phyloP scores from a whole-genome alignment of 2,329 filamentous ascomycete genomes.

The Colletotrichum chlorophyti region DNA sequence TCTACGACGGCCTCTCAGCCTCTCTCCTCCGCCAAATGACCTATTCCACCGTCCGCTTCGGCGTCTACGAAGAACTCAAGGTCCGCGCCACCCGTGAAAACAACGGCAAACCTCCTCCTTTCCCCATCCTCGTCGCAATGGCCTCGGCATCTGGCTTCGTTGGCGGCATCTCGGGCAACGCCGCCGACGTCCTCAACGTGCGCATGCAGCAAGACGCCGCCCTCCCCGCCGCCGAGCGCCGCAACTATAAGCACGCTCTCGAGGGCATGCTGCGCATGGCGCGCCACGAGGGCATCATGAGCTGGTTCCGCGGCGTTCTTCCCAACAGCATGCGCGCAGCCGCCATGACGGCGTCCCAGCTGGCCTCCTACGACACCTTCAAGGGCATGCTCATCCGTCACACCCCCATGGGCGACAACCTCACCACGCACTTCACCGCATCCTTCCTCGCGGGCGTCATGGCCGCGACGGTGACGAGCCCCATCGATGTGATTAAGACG shows the following conservation, averaged over 20 bases:
- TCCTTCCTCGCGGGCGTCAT: slow-evolving; percentile 82
- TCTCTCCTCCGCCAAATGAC: slow-evolving; percentile 93
- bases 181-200: slow-evolving; percentile 95
- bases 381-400: slow-evolving; percentile 73
- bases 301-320: slow-evolving; percentile 84
- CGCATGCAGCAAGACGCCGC: slow-evolving; percentile 96
- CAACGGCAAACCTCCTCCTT: slow-evolving; percentile 59
- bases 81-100: slow-evolving; percentile 59
- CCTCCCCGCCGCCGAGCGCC: slow-evolving; percentile 73
- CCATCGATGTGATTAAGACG: slow-evolving; percentile 90
- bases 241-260: slow-evolving; percentile 89
- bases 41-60: slow-evolving; percentile 96
- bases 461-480: slow-evolving; percentile 84
- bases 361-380: slow-evolving; percentile 85
- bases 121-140: slow-evolving; percentile 81
- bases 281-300: slow-evolving; percentile 78
- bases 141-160: slow-evolving; percentile 84
- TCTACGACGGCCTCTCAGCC: slow-evolving; percentile 92
- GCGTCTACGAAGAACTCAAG: slow-evolving; percentile 95
- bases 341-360: slow-evolving; percentile 86
- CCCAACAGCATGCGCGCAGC: slow-evolving; percentile 82
- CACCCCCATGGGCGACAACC: slow-evolving; percentile 71
- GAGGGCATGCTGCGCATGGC: slow-evolving; percentile 88
- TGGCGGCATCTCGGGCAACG: slow-evolving; percentile 90
- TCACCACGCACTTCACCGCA: slow-evolving; percentile 80